phyloP scores from a whole-genome alignment of 345 rosid species.

The Syzygium oleosum region DNA sequence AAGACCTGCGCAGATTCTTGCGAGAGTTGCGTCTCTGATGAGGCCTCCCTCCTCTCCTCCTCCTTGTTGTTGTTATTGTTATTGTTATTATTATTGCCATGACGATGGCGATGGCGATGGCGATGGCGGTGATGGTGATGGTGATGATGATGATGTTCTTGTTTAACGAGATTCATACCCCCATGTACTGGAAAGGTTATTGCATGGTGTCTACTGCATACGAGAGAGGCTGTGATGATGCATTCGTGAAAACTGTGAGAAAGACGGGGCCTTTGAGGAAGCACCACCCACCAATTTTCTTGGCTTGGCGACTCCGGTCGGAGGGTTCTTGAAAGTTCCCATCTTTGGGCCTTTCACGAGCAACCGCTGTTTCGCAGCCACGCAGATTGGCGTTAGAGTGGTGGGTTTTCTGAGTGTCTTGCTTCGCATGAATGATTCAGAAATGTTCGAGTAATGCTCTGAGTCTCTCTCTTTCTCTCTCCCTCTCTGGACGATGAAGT shows the following conservation, averaged over 20 bases:
- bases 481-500: neutral
- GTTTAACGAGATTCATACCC: neutral
- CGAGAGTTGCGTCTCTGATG: neutral
- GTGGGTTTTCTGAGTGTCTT: neutral
- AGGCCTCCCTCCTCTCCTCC: neutral
- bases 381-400: neutral
- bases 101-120: neutral
- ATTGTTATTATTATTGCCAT: neutral
- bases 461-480: neutral
- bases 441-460: neutral
- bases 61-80: rapidly evolving
- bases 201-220: neutral
- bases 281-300: neutral
- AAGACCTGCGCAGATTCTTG: neutral
- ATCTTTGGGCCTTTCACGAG: neutral
- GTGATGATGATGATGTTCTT: neutral
- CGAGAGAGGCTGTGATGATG: neutral
- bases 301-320: neutral
- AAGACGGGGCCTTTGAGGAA: neutral
- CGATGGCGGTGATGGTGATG: neutral
- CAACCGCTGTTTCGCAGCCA: neutral
- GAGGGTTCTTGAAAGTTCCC: neutral
- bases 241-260: neutral
- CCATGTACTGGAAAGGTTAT: neutral
- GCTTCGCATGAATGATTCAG: neutral